These are phyloP conservation scores for Stereocaulon alpinum DNA, from an alignment of 495 filamentous ascomycete genomes.

Conservation along the genomic window DNA sequence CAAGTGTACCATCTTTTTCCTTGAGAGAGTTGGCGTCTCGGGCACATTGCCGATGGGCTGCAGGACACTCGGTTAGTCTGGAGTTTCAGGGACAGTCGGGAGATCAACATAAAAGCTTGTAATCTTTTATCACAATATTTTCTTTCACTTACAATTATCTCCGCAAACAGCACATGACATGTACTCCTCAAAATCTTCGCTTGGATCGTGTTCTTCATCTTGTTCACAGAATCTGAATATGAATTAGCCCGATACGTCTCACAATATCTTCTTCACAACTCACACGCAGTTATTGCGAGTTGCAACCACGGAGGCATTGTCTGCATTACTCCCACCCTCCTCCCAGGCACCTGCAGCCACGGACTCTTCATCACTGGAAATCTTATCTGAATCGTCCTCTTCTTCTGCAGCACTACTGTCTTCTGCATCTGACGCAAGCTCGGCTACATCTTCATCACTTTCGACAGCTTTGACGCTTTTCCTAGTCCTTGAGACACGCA, in stretches of 20 bases:
- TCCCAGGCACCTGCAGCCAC: conserved; percentile 59
- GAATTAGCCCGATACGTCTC: not conserved
- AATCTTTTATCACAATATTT: conserved; percentile 23
- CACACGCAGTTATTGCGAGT: conserved; percentile 55
- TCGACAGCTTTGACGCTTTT: conserved; percentile 8
- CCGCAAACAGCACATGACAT: conserved; percentile 71
- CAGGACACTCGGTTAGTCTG: conserved; percentile 25
- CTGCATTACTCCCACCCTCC: conserved; percentile 52
- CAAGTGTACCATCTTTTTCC: conserved; percentile 52
- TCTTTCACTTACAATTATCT: conserved; percentile 67
- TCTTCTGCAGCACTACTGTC: conserved; percentile 29
- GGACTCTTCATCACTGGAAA: conserved; percentile 52
- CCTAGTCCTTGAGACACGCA: conserved; percentile 2
- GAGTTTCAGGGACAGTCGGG: conserved; percentile 28
- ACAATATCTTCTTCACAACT: conserved; percentile 31
- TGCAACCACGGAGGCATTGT: conserved; percentile 54
- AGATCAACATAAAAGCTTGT: conserved; percentile 24
- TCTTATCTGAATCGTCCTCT: conserved; percentile 39
- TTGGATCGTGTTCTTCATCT: conserved; percentile 78
- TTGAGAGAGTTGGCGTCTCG: conserved; percentile 63
- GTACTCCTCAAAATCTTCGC: conserved; percentile 78
- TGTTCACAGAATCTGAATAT: conserved; percentile 57
- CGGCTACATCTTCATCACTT: conserved; percentile 14
- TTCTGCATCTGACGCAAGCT: conserved; percentile 17
- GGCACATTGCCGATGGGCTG: conserved; percentile 92